These are phyloP conservation scores for Clonostachys rosea DNA, from an alignment of 2,329 filamentous ascomycete genomes.

Conservation along the genomic window DNA sequence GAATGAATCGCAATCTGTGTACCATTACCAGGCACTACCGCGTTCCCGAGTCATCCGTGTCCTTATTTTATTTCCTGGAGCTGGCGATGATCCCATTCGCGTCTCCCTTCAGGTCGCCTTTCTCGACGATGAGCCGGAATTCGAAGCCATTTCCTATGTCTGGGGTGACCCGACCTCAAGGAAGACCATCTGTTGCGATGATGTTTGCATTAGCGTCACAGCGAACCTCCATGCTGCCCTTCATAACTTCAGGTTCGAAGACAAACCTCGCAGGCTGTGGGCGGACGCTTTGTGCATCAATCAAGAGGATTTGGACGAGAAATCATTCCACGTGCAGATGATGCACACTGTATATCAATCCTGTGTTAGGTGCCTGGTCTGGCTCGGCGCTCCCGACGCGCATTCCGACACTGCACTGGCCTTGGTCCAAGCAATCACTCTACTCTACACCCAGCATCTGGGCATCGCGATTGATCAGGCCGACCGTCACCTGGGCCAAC, in stretches of 20 bases:
- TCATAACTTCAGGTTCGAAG: neutral
- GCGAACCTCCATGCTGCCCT: neutral
- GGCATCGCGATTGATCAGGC: neutral
- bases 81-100: neutral
- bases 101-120: neutral
- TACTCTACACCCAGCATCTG: neutral
- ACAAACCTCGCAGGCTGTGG: constrained; percentile 5
- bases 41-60: neutral
- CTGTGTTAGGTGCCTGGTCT: neutral
- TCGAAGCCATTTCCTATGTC: neutral
- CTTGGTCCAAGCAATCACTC: neutral
- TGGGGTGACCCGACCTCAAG: neutral
- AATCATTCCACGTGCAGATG: constrained; percentile 9
- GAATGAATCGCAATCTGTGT: too few relatives aligned
- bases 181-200: neutral
- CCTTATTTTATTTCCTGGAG: neutral
- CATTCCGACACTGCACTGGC: neutral
- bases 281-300: constrained; percentile 16
- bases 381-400: neutral
- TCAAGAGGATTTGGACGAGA: constrained; percentile 9
- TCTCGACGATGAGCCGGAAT: neutral
- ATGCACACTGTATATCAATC: constrained; percentile 13
- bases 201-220: neutral
- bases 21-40: too few relatives aligned
- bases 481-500: neutral